These are phyloP conservation scores for Tolypocladium nubicola DNA, from an alignment of 2,329 filamentous ascomycete species.

Conservation along the genomic window DNA sequence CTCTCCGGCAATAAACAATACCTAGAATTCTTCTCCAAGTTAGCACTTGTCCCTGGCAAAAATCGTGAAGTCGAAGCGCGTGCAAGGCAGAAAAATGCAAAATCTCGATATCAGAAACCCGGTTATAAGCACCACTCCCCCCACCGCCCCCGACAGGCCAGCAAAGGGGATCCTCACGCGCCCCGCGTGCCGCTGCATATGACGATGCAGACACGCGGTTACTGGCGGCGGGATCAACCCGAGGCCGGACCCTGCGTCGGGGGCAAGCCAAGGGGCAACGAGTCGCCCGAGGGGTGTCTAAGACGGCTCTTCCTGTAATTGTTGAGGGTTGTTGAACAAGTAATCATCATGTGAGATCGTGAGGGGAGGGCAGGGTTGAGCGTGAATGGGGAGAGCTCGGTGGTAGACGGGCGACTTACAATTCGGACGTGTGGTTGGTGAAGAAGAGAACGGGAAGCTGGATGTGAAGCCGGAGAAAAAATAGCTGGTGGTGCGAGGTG, in stretches of 20 bases:
- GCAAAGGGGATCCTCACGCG: conserved; percentile 8
- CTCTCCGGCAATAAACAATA: neutral
- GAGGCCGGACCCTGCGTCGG: neutral
- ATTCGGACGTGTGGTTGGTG: neutral
- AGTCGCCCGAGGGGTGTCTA: conserved; percentile 23
- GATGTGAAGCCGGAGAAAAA: neutral
- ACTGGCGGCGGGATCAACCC: conserved; percentile 7
- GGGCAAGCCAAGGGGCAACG: conserved; percentile 7
- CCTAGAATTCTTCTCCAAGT: neutral
- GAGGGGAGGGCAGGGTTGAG: neutral
- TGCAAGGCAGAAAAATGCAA: conserved; percentile 1
- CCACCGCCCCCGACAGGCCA: conserved; percentile 20
- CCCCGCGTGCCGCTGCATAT: conserved; percentile 16
- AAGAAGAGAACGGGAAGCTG: neutral
- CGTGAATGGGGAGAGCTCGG: neutral
- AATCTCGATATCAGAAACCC: conserved; percentile 33
- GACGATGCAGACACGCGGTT: conserved; percentile 18
- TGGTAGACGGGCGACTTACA: neutral
- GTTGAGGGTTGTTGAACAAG: conserved; percentile 25
- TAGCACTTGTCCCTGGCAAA: conserved; percentile 1
- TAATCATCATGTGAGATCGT: conserved; percentile 28
- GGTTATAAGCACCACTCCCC: conserved; percentile 34
- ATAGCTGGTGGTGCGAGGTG: neutral
- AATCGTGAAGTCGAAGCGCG: neutral
- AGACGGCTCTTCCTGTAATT: conserved; percentile 37